phyloP scores from a whole-genome alignment of 2,329 filamentous ascomycete species.

The Fusarium humuli region DNA sequence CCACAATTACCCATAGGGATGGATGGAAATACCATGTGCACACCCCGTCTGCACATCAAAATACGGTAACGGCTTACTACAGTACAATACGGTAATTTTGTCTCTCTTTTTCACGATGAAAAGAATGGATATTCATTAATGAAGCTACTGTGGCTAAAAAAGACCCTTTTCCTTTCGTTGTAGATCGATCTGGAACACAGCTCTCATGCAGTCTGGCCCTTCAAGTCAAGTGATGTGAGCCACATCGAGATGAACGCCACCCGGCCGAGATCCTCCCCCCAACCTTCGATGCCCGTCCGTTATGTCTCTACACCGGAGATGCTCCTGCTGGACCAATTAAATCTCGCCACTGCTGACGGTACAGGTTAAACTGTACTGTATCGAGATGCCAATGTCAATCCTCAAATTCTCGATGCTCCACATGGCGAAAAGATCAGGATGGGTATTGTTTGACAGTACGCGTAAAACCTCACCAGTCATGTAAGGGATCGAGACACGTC shows the following conservation, averaged over 20 bases:
- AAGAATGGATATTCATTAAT: background rate
- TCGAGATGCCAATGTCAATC: constrained; percentile 24
- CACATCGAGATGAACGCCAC: constrained; percentile 44
- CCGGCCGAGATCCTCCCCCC: constrained; percentile 38
- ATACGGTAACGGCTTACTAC: too few species aligned
- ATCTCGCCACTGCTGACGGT: background rate
- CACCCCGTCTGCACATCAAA: background rate
- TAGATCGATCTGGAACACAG: constrained; percentile 36
- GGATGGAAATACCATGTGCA: background rate
- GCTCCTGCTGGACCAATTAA: constrained; percentile 7
- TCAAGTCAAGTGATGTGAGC: constrained; percentile 30
- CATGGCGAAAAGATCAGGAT: background rate
- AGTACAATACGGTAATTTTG: too few species aligned
- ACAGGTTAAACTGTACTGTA: background rate
- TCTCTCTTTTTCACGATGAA: background rate
- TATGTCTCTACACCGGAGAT: constrained; percentile 11
- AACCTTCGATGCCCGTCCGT: constrained; percentile 36
- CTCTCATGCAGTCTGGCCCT: constrained; percentile 4
- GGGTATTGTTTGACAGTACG: background rate
- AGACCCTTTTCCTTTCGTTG: constrained; percentile 1
- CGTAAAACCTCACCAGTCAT: constrained; percentile 19
- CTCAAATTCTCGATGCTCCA: background rate
- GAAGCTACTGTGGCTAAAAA: constrained; percentile 7
- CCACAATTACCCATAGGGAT: constrained; percentile 8
- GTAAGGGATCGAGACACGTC: constrained; percentile 20